phyloP scores from a whole-genome alignment of 805 yeast species.

The Candida fluviatilis region DNA sequence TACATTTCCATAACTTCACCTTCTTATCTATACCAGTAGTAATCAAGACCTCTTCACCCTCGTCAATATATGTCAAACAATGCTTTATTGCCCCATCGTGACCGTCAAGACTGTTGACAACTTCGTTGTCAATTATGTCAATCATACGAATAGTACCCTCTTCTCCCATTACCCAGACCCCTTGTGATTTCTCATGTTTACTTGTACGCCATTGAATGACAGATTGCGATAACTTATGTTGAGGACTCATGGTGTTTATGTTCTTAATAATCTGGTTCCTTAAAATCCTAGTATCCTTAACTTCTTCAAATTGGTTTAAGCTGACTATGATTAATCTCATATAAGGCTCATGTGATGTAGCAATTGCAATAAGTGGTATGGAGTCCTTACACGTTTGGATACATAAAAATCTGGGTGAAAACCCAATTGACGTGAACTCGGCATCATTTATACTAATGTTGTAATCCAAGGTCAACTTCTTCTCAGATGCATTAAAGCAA shows the following conservation, averaged over 20 bases:
- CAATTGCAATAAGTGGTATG: conserved; percentile 47
- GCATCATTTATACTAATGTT: conserved; percentile 68
- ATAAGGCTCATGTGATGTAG: conserved; percentile 75
- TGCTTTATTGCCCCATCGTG: conserved; percentile 50
- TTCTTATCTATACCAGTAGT: conserved; percentile 45
- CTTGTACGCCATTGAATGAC: conserved; percentile 39
- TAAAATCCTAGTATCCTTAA: conserved; percentile 12
- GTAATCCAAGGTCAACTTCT: conserved; percentile 18
- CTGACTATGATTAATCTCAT: conserved; percentile 60
- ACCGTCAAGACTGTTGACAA: conserved; percentile 28
- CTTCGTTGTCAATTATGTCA: conserved; percentile 40
- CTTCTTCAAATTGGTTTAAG: conserved; percentile 30
- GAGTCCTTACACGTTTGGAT: conserved; percentile 10
- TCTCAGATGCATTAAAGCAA: conserved; percentile 9
- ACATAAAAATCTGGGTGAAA: conserved; percentile 50
- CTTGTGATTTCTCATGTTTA: conserved; percentile 29
- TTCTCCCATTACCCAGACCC: conserved; percentile 67
- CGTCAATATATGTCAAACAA: conserved; percentile 19
- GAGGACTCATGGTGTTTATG: conserved; percentile 53
- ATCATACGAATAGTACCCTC: conserved; percentile 64
- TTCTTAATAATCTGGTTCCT: conserved; percentile 26
- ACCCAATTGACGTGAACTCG: conserved; percentile 61
- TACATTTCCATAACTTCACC: conserved; percentile 13
- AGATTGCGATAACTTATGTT: conserved; percentile 60
- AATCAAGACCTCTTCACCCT: conserved; percentile 35